Percentiles rank a stretch among this genome's conserved stretches.
These are phyloP conservation scores for Saccharomycopsis sp. DNA, from an alignment of 805 yeast genomes.

Conservation along the genomic window DNA sequence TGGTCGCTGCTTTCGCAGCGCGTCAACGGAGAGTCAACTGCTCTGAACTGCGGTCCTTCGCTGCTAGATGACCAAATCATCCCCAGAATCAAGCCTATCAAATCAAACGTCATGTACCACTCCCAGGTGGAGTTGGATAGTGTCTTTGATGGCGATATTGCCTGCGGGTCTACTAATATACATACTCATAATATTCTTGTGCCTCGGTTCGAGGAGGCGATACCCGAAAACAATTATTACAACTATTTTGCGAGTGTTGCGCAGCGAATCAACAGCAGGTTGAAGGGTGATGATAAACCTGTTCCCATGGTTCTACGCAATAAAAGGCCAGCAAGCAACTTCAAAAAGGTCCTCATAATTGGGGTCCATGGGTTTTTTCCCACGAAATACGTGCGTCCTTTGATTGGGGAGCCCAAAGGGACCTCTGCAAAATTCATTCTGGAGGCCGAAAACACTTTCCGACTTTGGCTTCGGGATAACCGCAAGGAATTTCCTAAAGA, in stretches of 20 bases:
- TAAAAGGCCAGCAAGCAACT: conserved; percentile 7
- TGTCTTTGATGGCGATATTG: neutral
- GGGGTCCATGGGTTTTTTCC: conserved; percentile 99
- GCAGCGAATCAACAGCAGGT: neutral
- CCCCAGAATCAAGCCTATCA: neutral
- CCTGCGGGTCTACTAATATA: neutral
- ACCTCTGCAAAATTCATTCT: conserved; percentile 85
- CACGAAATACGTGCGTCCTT: conserved; percentile 70
- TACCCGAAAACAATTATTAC: conserved; percentile 11
- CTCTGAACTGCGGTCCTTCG: neutral
- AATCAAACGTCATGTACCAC: neutral
- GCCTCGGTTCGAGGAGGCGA: conserved; percentile 18
- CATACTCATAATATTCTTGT: conserved; percentile 12
- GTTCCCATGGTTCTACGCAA: conserved; percentile 4
- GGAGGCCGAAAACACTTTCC: conserved; percentile 78
- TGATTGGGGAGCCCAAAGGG: conserved; percentile 95
- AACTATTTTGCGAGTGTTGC: neutral
- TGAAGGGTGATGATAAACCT: neutral
- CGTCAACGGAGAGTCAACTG: neutral
- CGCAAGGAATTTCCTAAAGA: conserved; percentile 23
- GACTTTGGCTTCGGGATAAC: conserved; percentile 50
- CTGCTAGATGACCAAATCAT: neutral
- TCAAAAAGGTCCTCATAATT: conserved; percentile 65
- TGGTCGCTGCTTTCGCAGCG: neutral
- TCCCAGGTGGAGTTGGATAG: neutral